Evolutionary conservation across 169 alveolate species (phyloP), one percentile per base, ranked within the genome.

Genomic region (Plasmodium malariae): DNA sequence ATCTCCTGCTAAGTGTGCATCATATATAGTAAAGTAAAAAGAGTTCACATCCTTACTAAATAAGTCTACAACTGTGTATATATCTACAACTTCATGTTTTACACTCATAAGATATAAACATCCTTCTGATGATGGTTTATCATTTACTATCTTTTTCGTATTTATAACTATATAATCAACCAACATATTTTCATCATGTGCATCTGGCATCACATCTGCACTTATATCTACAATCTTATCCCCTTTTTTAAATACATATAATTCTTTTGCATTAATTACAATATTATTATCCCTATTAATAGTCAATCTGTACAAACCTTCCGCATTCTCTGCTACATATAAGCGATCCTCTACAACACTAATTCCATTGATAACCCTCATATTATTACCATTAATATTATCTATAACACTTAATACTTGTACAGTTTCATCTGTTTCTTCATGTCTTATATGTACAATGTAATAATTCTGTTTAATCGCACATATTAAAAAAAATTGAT

Each of bases 311-410:
- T 34, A 34, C 0, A 83, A 30, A 17, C 17, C 36, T 32, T 83
- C 86, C 24, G 91, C 70, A 54, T 83, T 83, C 2, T 83, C 91
- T 0, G 73, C 32, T 21, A 83, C 30, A 59, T 67, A 83, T 59
- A 83, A 36, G 4, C 40, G 40, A 19, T 65, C 32, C 2, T 54
- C 69, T 0, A 69, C 37, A 1, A 83, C 17, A 34, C 65, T 45
- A 1, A 83, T 21, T 14, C 54, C 71, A 17, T 83, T 83, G 2
- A 83, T 7, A 17, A 83, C 72, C 6, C 43, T 36, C 21, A 83
- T 0, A 6, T 3, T 1, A 21, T 67, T 28, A 11, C 85, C 85
- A 40, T 67, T 54, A 7, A 68, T 24, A 0, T 28, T 83, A 6
- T 69, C 91, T 12, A 83, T 83, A 0, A 67, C 74, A 24, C 49